phyloP scores from a whole-genome alignment of 257 asterid species.

The Marsdenia floribunda region DNA sequence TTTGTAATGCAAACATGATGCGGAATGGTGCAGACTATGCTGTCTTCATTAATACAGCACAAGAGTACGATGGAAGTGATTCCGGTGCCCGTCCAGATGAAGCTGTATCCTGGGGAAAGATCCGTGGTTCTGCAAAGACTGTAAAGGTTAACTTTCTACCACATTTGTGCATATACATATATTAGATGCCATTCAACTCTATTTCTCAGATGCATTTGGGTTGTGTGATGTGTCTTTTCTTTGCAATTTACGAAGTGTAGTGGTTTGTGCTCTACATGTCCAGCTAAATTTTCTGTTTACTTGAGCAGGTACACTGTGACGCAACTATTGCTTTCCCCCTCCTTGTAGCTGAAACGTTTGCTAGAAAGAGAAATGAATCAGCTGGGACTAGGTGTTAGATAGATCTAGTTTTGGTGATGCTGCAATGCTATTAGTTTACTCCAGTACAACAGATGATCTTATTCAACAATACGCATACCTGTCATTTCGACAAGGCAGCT shows the following conservation, averaged over 20 bases:
- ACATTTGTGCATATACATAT: neutral
- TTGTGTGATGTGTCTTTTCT: too few species aligned
- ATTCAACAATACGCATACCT: neutral
- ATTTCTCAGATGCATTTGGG: neutral
- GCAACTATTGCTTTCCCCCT: constrained; percentile 92
- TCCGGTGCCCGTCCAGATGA: constrained; percentile 97
- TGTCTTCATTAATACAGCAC: constrained; percentile 81
- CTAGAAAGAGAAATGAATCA: constrained; percentile 30
- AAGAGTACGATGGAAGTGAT: constrained; percentile 96
- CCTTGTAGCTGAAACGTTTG: constrained; percentile 87
- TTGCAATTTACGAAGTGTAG: too few species aligned
- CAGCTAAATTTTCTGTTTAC: constrained; percentile 8
- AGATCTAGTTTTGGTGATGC: neutral
- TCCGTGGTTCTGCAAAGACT: constrained; percentile 85
- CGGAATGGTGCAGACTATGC: constrained; percentile 94
- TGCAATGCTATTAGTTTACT: neutral
- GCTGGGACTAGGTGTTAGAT: neutral
- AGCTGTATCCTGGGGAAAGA: constrained; percentile 99
- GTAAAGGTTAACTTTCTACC: constrained; percentile 49
- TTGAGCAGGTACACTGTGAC: constrained; percentile 78
- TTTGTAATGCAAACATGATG: constrained; percentile 97
- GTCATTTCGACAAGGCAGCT: neutral
- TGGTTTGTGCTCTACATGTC: too few species aligned
- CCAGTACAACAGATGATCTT: neutral
- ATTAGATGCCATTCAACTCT: neutral